Conservation (phyloP, 108 stramenopile genomes). For the Asterionellopsis glacialis region DNA sequence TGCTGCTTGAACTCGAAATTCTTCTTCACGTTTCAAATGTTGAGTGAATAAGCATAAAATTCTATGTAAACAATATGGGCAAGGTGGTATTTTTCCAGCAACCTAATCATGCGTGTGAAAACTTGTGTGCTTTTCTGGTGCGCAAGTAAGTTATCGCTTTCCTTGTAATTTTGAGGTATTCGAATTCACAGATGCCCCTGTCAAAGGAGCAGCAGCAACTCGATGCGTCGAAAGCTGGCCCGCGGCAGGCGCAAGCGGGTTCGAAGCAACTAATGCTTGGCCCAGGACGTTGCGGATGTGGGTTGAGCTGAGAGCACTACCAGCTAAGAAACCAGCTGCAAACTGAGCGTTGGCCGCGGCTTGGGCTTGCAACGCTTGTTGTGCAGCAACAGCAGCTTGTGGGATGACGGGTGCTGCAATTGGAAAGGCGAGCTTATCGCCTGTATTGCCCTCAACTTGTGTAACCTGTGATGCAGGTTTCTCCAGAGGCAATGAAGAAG, state of each 20-base stretch:
- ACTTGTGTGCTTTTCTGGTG: not conserved
- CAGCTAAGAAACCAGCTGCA: conserved; percentile 63
- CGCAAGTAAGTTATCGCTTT: not conserved
- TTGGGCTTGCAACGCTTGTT: not conserved
- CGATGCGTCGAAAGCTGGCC: not conserved
- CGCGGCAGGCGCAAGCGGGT: conserved; percentile 3
- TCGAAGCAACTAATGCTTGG: conserved; percentile 12
- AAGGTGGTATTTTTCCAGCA: too few relatives aligned
- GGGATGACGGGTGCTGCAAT: not conserved
- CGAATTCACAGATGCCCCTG: not conserved
- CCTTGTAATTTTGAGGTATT: not conserved
- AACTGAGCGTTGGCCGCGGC: conserved; percentile 30
- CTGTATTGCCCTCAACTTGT: not conserved
- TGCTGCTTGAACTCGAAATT: too few relatives aligned
- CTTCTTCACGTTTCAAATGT: too few relatives aligned
- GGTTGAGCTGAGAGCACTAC: conserved; percentile 30
- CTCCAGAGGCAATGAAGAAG: not conserved
- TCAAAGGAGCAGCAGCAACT: not conserved
- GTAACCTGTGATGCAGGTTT: too few relatives aligned
- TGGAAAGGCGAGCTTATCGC: not conserved
- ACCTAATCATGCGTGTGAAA: not conserved
- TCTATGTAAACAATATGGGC: too few relatives aligned
- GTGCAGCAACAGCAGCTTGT: not conserved
- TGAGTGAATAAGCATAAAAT: too few relatives aligned
- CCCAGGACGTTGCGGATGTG: conserved; percentile 35